Conservation (phyloP, 345 rosid genomes). For the Eucalyptus globulus region DNA sequence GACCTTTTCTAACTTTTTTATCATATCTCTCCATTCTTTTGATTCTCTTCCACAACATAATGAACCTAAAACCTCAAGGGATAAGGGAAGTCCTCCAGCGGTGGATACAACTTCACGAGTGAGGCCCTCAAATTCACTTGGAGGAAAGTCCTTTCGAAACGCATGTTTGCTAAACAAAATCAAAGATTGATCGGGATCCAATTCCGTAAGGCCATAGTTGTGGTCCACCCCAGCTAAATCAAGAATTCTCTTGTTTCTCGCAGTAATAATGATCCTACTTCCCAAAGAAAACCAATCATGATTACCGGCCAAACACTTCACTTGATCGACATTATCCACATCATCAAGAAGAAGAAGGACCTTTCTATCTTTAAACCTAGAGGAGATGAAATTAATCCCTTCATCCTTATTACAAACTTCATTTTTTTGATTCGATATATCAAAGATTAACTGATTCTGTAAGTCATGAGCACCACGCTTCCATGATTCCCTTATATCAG, state of each 20-base stretch:
- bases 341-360: background rate
- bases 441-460: too few species aligned
- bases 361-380: background rate
- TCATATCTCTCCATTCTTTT: background rate
- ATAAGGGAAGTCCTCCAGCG: background rate
- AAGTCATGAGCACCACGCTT: too few species aligned
- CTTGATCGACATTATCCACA: background rate
- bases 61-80: background rate
- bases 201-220: background rate
- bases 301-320: background rate
- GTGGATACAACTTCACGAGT: background rate
- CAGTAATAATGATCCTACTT: background rate
- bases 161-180: background rate
- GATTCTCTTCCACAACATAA: background rate
- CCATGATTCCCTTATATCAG: too few species aligned
- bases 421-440: fast-evolving
- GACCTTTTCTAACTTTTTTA: background rate
- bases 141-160: background rate
- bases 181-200: background rate
- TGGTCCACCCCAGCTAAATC: background rate
- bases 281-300: background rate
- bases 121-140: background rate
- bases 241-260: background rate
- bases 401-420: fast-evolving
- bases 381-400: background rate